phyloP scores from a whole-genome alignment of 2,329 filamentous ascomycete genomes.

The Colletotrichum sp. region DNA sequence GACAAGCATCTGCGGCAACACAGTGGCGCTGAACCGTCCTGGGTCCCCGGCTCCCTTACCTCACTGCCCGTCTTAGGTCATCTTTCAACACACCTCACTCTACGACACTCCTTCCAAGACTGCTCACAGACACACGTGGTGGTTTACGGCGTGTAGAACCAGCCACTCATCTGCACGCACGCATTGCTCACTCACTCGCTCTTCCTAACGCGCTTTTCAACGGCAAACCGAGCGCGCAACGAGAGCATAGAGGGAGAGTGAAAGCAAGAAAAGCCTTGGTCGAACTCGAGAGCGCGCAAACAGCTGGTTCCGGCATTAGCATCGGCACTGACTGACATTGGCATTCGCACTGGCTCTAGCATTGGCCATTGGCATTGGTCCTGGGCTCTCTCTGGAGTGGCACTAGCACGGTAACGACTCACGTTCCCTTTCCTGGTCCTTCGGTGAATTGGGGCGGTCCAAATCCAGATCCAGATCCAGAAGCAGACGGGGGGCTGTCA shows the following conservation, averaged over 20 bases:
- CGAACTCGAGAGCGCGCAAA: not conserved
- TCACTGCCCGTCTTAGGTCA: constrained; percentile 4
- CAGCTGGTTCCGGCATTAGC: not conserved
- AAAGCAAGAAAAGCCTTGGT: not conserved
- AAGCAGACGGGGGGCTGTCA: not conserved
- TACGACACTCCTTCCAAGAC: not conserved
- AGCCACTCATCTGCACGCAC: not conserved
- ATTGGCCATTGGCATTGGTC: constrained; percentile 17
- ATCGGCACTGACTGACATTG: constrained; percentile 2
- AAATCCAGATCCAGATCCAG: not conserved
- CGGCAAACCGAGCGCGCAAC: not conserved
- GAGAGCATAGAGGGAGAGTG: not conserved
- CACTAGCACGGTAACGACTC: constrained; percentile 19
- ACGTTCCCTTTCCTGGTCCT: constrained; percentile 12
- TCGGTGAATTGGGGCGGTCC: constrained; percentile 1
- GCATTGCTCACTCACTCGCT: not conserved
- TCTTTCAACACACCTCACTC: not conserved
- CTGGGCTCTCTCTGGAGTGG: constrained; percentile 7
- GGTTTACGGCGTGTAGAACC: not conserved
- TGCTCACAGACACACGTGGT: not conserved
- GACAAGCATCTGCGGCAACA: constrained; percentile 12
- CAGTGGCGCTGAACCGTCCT: not conserved
- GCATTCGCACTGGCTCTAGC: constrained; percentile 4
- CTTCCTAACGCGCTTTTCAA: not conserved
- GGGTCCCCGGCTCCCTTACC: not conserved